Evolutionary conservation across 345 rosid genomes (phyloP), one percentile per base, ranked within the genome.

Genomic region (Brassica cretica): DNA sequence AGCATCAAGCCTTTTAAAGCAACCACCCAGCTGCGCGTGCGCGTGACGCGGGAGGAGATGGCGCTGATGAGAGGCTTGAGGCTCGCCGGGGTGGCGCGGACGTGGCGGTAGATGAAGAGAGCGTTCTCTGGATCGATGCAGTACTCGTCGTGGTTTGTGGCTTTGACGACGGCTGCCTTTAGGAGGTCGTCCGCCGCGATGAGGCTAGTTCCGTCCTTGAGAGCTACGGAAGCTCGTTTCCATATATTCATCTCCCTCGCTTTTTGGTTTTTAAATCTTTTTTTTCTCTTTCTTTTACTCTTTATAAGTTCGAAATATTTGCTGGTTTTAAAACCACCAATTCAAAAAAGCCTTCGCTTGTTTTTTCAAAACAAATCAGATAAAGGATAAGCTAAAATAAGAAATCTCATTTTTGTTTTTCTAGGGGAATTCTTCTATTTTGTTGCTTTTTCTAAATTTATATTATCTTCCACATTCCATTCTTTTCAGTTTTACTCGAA

Each of bases 1-100:
- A 94, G 82, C 81, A 92, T 86, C 49, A 94, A 65, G 2, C 98
- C 90, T 29, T 92, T 94, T 5, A 94, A 71, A 0, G 93, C 96
- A 6, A 92, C 98, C 2, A 82, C 78, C 98, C 98, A 94, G 78
- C 89, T 84, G 0, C 79, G 76, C 0, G 97, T 92, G 67, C 86
- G 86, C 60, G 83, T 77, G 70, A 91, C 84, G 25, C 98, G 86
- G n/a, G 67, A 46, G 0, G 91, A 74, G 71, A 92, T 71, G 10
- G 84, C 82, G 76, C 84, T 70, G 1, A 86, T 59, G 2, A 94
- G 79, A 35, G 91, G 89, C 72, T 71, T 85, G 18, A 90, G 74
- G 84, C 80, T 84, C 0, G 82, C 70, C 0, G 97, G 91, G 35
- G 88, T 85, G 0, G 85, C 71, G 6, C 89, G 88, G 8, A 91